Percentiles rank a stretch among this genome's conserved stretches.
These are phyloP conservation scores for Pseudonectria foliicola DNA, from an alignment of 2,329 filamentous ascomycete species.

Conservation along the genomic window DNA sequence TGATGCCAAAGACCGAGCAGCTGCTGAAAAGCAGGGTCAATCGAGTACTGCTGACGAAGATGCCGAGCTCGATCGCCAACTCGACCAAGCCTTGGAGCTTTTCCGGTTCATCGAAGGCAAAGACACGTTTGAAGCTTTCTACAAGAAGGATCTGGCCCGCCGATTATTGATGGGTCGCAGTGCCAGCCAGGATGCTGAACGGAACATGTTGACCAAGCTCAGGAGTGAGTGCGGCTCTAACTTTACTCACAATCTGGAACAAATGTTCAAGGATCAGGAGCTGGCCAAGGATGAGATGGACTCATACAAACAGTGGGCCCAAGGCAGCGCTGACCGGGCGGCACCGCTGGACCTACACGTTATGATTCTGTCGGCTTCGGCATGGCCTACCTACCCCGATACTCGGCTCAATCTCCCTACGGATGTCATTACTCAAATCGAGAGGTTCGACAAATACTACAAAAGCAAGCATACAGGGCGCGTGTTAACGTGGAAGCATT, in stretches of 20 bases:
- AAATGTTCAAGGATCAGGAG: conserved; percentile 99
- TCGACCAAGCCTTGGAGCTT: conserved; percentile 87
- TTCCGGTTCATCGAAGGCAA: conserved; percentile 98
- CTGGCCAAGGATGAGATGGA: conserved; percentile 86
- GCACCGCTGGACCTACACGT: conserved; percentile 61
- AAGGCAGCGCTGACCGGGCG: conserved; percentile 42
- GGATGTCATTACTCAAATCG: conserved; percentile 67
- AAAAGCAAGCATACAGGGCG: conserved; percentile 83
- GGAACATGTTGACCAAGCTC: conserved; percentile 87
- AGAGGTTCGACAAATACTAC: conserved; percentile 80
- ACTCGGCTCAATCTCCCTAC: conserved; percentile 63
- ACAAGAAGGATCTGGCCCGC: conserved; percentile 93
- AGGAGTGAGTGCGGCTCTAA: conserved; percentile 88
- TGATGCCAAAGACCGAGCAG: conserved; percentile 49
- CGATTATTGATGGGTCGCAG: conserved; percentile 86
- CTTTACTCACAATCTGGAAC: conserved; percentile 95
- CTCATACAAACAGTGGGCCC: conserved; percentile 68
- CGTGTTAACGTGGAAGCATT: conserved; percentile 84
- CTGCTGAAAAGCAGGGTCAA: conserved; percentile 54
- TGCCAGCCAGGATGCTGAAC: conserved; percentile 89
- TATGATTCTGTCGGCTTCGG: conserved; percentile 80
- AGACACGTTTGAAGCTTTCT: conserved; percentile 96
- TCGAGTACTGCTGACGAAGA: conserved; percentile 77
- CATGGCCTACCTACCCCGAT: conserved; percentile 90
- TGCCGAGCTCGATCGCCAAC: conserved; percentile 80